Conservation (phyloP, 2,329 filamentous ascomycete species). For the Helminthosporium solani region DNA sequence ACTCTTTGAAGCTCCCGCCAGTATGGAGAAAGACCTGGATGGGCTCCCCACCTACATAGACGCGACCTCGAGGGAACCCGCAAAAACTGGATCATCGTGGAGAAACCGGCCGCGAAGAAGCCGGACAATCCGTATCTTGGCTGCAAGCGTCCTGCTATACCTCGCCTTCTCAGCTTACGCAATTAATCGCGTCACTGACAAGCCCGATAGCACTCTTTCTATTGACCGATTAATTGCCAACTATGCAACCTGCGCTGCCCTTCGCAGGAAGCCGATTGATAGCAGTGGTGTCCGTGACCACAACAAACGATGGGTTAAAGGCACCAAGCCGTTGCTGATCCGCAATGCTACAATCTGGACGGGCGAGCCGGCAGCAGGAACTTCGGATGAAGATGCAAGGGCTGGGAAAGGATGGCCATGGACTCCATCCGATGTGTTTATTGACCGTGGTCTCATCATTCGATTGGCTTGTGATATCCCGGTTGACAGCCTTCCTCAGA, state of each 20-base stretch:
- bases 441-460: conserved; percentile 63
- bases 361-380: conserved; percentile 59
- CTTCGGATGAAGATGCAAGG: conserved; percentile 55
- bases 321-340: conserved; percentile 62
- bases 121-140: conserved; percentile 19
- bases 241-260: conserved; percentile 56
- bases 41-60: conserved; percentile 25
- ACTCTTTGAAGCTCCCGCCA: background rate
- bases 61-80: conserved; percentile 12
- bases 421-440: conserved; percentile 60
- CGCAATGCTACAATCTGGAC: conserved; percentile 68
- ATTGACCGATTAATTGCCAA: conserved; percentile 55
- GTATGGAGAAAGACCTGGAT: conserved; percentile 23
- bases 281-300: conserved; percentile 57
- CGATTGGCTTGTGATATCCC: conserved; percentile 52
- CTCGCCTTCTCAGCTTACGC: conserved; percentile 19
- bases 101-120: conserved; percentile 18
- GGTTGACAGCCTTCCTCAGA: conserved; percentile 46
- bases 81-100: conserved; percentile 11
- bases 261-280: conserved; percentile 57
- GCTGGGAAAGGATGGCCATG: conserved; percentile 62
- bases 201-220: conserved; percentile 46
- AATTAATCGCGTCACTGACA: conserved; percentile 19
- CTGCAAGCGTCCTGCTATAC: conserved; percentile 19
- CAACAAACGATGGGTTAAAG: conserved; percentile 62